Conservation (phyloP, 2,329 filamentous ascomycete species). For the Alternaria gaisen region DNA sequence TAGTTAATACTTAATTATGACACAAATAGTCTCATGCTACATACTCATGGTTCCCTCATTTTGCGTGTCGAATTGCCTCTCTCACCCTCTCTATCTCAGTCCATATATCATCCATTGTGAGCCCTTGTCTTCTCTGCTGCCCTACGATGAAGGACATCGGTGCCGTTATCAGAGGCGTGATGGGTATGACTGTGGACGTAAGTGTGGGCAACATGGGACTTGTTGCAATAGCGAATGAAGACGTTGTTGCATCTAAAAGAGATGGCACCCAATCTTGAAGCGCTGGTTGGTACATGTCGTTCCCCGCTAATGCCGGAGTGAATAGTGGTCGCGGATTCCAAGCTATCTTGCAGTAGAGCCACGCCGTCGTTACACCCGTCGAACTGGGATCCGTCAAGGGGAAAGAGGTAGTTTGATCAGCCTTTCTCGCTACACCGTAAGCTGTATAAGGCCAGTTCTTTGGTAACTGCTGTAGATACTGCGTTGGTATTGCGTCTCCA, state of each 20-base stretch:
- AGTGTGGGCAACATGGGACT: neutral
- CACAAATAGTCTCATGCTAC: neutral
- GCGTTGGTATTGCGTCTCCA: neutral
- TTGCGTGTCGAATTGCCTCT: neutral
- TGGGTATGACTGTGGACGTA: neutral
- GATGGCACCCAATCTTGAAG: slow-evolving; percentile 4
- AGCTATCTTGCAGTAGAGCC: slow-evolving; percentile 7
- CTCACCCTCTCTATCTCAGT: neutral
- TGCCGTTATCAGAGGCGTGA: neutral
- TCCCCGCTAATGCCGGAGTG: neutral
- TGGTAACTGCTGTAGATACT: slow-evolving; percentile 19
- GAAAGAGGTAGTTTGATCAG: neutral
- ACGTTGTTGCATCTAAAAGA: neutral
- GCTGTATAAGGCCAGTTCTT: slow-evolving; percentile 21
- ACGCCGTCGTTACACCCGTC: slow-evolving; percentile 10
- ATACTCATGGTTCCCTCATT: neutral
- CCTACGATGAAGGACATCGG: neutral
- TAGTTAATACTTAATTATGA: slow-evolving; percentile 6
- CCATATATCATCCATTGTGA: neutral
- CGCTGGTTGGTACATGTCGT: neutral
- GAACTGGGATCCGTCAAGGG: neutral
- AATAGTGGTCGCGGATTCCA: slow-evolving; percentile 16
- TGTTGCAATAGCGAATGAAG: too few relatives aligned
- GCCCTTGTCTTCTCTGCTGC: neutral
- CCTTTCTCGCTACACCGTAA: slow-evolving; percentile 1